Evolutionary conservation across 2,329 filamentous ascomycete genomes (phyloP).

Genomic region (Fusarium tuaranense): DNA sequence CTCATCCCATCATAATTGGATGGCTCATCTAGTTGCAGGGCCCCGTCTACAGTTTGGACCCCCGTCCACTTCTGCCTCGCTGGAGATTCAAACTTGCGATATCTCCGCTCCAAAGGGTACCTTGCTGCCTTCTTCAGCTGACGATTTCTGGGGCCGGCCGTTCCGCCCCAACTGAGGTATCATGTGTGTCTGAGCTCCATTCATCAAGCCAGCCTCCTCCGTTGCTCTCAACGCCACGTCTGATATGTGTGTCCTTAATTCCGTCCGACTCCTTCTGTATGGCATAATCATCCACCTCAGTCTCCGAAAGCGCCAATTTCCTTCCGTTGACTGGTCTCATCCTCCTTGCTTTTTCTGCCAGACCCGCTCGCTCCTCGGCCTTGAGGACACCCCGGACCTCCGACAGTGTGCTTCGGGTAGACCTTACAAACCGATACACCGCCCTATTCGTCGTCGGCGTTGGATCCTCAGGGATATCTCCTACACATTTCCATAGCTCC

Average conservation of each 20-base stretch:
- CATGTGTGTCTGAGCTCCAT: slow-evolving; percentile 14
- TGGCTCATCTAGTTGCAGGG: slow-evolving; percentile 15
- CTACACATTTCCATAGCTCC: slow-evolving; percentile 11
- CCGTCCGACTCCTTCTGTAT: slow-evolving; percentile 6
- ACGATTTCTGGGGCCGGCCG: slow-evolving; percentile 5
- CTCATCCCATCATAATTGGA: background rate
- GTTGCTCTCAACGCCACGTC: background rate
- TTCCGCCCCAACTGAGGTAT: slow-evolving; percentile 25
- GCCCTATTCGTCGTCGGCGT: slow-evolving; percentile 10
- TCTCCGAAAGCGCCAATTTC: slow-evolving; percentile 6
- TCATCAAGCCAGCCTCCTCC: slow-evolving; percentile 8
- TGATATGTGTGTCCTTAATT: slow-evolving; percentile 8
- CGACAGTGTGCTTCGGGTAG: slow-evolving; percentile 5
- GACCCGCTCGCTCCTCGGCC: slow-evolving; percentile 24
- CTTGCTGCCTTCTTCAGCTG: slow-evolving; percentile 12
- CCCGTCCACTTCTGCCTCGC: background rate
- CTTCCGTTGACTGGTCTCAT: slow-evolving; percentile 1
- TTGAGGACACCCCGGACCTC: slow-evolving; percentile 18
- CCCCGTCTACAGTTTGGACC: slow-evolving; percentile 19
- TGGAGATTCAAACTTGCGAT: slow-evolving; percentile 16
- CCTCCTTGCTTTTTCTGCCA: background rate
- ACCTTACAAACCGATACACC: slow-evolving; percentile 6
- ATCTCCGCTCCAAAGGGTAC: slow-evolving; percentile 7
- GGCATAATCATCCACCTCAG: slow-evolving; percentile 2
- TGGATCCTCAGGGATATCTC: slow-evolving; percentile 30